phyloP scores from a whole-genome alignment of 2,329 filamentous ascomycete species.

The Raffaelea ambrosiae region DNA sequence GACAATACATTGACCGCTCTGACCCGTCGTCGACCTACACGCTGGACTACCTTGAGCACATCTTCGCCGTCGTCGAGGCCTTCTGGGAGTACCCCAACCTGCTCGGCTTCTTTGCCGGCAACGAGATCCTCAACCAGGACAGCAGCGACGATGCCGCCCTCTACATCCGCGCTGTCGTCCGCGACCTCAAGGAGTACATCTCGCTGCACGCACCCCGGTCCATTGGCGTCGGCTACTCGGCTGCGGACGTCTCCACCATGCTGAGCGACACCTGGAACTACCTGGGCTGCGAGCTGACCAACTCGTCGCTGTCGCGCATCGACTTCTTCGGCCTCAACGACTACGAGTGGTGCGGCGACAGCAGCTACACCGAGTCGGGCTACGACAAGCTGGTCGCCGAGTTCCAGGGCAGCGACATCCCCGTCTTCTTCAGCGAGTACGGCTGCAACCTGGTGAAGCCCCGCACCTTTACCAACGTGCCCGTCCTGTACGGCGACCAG shows the following conservation, averaged over 20 bases:
- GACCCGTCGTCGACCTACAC: conserved; percentile 39
- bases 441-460: conserved; percentile 62
- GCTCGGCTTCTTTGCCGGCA: conserved; percentile 77
- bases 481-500: conserved; percentile 56
- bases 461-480: conserved; percentile 64
- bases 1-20: conserved; percentile 45
- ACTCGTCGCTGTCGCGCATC: conserved; percentile 38
- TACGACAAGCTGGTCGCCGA: conserved; percentile 50
- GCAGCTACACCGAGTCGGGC: conserved; percentile 41
- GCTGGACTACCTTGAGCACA: conserved; percentile 4
- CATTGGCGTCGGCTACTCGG: conserved; percentile 79
- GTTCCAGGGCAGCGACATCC: conserved; percentile 57
- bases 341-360: conserved; percentile 54
- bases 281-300: conserved; percentile 62
- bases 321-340: conserved; percentile 74
- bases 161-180: conserved; percentile 71
- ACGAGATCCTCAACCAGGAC: conserved; percentile 66
- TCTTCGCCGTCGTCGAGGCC: conserved; percentile 59
- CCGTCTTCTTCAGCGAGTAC: conserved; percentile 69
- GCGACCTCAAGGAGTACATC: conserved; percentile 75
- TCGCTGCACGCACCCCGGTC: conserved; percentile 66
- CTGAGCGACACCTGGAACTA: conserved; percentile 64
- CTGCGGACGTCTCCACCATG: conserved; percentile 68
- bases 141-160: conserved; percentile 58
- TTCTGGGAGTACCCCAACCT: conserved; percentile 73